Evolutionary conservation across 2,329 filamentous ascomycete genomes (phyloP).

Genomic region (Diplodia corticola): DNA sequence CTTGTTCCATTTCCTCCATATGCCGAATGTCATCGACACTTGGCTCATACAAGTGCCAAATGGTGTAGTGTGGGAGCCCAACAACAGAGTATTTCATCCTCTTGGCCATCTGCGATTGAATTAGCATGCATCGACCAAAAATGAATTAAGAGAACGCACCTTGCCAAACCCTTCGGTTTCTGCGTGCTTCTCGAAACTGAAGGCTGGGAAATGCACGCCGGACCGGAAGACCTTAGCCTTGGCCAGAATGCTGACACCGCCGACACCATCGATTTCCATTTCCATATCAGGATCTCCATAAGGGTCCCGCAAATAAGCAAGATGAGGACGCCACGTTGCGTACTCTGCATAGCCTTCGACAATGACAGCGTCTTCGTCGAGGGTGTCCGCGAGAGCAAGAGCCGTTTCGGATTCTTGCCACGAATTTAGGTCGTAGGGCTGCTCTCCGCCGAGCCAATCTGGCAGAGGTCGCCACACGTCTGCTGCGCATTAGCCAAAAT

Average conservation of each 20-base stretch:
- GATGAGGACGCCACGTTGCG: slow-evolving; percentile 94
- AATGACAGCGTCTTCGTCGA: slow-evolving; percentile 97
- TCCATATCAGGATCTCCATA: slow-evolving; percentile 99
- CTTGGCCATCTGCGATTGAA: slow-evolving; percentile 78
- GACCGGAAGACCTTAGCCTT: slow-evolving; percentile 94
- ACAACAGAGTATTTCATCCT: slow-evolving; percentile 95
- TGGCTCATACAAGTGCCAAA: slow-evolving; percentile 99
- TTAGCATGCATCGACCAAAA: slow-evolving; percentile 29
- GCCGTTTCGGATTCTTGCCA: slow-evolving; percentile 99
- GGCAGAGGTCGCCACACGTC: slow-evolving; percentile 97
- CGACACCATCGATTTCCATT: slow-evolving; percentile 98
- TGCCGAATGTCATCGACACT: slow-evolving; percentile 95
- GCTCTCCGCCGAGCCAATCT: slow-evolving; percentile 97
- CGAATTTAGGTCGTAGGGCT: slow-evolving; percentile 97
- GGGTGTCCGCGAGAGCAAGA: slow-evolving; percentile 84
- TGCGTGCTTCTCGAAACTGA: slow-evolving; percentile 97
- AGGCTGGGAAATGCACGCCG: slow-evolving; percentile 95
- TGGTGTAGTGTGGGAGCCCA: slow-evolving; percentile 94
- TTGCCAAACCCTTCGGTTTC: slow-evolving; percentile 99
- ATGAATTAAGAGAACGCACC: slow-evolving; percentile 52
- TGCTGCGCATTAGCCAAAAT: slow-evolving; percentile 29
- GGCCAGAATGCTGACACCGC: slow-evolving; percentile 93
- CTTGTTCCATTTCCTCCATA: slow-evolving; percentile 98
- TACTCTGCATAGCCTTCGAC: slow-evolving; percentile 99
- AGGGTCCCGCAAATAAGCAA: slow-evolving; percentile 93